phyloP scores from a whole-genome alignment of 805 yeast genomes.

The Peterozyma xylosa region DNA sequence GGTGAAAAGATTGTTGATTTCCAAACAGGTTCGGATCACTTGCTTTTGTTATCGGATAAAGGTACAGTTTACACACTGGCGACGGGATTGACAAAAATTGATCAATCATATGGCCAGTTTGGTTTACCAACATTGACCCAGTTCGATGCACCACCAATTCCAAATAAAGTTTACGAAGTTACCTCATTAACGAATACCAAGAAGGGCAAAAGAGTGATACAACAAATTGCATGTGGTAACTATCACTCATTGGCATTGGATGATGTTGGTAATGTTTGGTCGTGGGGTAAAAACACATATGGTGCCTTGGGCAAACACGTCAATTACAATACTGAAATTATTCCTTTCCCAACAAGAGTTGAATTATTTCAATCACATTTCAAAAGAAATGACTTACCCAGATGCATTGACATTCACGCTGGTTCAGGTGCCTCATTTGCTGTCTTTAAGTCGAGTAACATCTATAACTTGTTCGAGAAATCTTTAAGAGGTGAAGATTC shows the following conservation, averaged over 20 bases:
- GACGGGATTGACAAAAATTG: constrained; percentile 41
- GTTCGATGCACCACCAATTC: constrained; percentile 44
- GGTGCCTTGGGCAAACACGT: constrained; percentile 83
- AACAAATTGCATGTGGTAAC: constrained; percentile 64
- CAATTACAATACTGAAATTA: constrained; percentile 54
- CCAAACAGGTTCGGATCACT: constrained; percentile 58
- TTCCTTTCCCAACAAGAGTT: constrained; percentile 62
- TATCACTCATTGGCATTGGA: constrained; percentile 71
- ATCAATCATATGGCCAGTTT: constrained; percentile 64
- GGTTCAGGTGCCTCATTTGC: constrained; percentile 62
- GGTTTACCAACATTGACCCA: constrained; percentile 75
- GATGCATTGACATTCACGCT: constrained; percentile 52
- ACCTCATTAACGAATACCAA: constrained; percentile 35
- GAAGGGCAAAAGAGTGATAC: constrained; percentile 34
- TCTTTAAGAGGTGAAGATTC: constrained; percentile 12
- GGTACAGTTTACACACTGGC: constrained; percentile 60
- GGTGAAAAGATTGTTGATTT: constrained; percentile 37
- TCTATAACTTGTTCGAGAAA: constrained; percentile 26
- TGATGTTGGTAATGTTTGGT: constrained; percentile 58
- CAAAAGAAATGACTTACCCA: constrained; percentile 33
- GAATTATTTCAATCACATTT: constrained; percentile 32
- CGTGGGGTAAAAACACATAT: constrained; percentile 77
- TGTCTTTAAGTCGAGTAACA: constrained; percentile 26
- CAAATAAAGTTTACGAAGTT: constrained; percentile 45
- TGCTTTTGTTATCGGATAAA: constrained; percentile 50